phyloP scores from a whole-genome alignment of 148 eudicot genomes.

The Fallopia convolvulus region DNA sequence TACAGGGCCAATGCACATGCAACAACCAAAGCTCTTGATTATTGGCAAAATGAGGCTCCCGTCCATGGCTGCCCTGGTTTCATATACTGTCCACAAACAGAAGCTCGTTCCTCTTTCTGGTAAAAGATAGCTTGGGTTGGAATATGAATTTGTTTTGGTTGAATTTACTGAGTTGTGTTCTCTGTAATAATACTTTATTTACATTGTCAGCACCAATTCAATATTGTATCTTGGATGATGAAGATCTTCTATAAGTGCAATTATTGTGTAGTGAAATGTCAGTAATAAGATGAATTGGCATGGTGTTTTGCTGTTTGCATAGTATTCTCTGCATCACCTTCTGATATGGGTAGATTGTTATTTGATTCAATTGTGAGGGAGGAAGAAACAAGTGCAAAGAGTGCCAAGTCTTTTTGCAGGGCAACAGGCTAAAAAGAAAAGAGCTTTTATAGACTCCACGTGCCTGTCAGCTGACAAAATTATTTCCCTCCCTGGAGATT shows the following conservation, averaged over 20 bases:
- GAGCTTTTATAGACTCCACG: constrained; percentile 6
- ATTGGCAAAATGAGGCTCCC: constrained; percentile 33
- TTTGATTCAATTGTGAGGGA: background rate
- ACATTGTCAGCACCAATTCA: background rate
- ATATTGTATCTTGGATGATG: background rate
- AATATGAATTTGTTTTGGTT: background rate
- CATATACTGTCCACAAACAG: background rate
- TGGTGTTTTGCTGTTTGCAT: constrained; percentile 7
- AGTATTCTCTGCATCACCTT: constrained; percentile 7
- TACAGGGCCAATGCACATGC: constrained; percentile 48
- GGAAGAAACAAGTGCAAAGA: background rate
- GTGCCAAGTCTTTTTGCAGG: background rate
- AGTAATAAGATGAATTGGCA: background rate
- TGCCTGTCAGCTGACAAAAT: background rate
- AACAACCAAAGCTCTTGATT: constrained; percentile 51
- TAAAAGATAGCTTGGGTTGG: background rate
- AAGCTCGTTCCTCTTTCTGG: background rate
- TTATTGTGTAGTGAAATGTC: constrained; percentile 1
- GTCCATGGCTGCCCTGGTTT: background rate
- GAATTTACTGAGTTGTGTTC: background rate
- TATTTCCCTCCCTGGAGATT: background rate
- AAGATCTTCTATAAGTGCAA: background rate
- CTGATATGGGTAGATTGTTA: background rate
- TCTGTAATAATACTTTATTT: background rate
- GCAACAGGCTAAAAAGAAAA: background rate